Percentiles rank a stretch among this genome's conserved stretches.
These are phyloP conservation scores for Coprinopsis strossmayeri DNA, from an alignment of 768 basidiomycete species.

Conservation along the genomic window DNA sequence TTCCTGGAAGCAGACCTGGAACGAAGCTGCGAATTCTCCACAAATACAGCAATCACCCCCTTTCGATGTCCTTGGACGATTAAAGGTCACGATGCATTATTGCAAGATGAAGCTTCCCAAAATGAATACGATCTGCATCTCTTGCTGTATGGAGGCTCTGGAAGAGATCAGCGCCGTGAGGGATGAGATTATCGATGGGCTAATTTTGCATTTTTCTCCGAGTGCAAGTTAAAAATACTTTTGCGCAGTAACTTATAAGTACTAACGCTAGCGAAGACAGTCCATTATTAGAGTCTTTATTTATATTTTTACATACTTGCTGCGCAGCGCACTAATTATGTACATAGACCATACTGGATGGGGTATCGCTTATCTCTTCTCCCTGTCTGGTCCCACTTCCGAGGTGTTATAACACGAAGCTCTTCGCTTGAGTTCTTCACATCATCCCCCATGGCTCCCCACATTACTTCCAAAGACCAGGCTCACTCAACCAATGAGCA, in stretches of 20 bases:
- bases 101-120: slow-evolving; percentile 30
- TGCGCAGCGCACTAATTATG: no score
- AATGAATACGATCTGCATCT: slow-evolving; percentile 27
- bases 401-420: no score
- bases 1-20: slow-evolving; percentile 5
- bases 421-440: not conserved
- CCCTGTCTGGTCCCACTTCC: no score
- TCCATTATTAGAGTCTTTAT: no score
- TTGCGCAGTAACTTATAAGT: not conserved
- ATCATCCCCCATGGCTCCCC: not conserved
- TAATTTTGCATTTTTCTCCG: slow-evolving; percentile 30
- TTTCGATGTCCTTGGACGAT: slow-evolving; percentile 56
- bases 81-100: slow-evolving; percentile 37
- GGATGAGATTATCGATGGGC: slow-evolving; percentile 33
- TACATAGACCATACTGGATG: no score
- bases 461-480: slow-evolving; percentile 21
- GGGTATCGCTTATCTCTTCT: no score
- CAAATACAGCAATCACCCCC: not conserved
- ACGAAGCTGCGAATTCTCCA: slow-evolving; percentile 25
- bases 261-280: no score
- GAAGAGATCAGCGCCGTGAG: slow-evolving; percentile 33
- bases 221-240: not conserved
- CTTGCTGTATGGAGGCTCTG: slow-evolving; percentile 38
- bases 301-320: no score
- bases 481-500: slow-evolving; percentile 32